Conservation (phyloP, 768 basidiomycete species). For the Amyloporia xantha region DNA sequence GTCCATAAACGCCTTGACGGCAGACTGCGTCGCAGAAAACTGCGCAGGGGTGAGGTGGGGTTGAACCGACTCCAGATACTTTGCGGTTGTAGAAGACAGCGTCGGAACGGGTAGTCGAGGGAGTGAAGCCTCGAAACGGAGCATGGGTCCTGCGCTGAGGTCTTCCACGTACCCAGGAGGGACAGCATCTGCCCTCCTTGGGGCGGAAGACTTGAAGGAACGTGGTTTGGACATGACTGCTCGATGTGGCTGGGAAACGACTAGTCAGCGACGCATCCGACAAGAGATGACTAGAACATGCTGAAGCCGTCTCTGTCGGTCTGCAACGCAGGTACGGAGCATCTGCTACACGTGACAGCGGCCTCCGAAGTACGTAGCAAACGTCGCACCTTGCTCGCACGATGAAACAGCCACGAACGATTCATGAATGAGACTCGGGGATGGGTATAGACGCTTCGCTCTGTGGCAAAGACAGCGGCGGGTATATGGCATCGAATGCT, state of each 20-base stretch:
- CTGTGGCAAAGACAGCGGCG: neutral
- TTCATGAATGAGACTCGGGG: conserved; percentile 1
- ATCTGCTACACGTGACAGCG: neutral
- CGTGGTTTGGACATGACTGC: conserved; percentile 21
- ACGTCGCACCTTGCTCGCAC: conserved; percentile 2
- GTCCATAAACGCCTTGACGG: conserved; percentile 60
- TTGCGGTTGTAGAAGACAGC: conserved; percentile 72
- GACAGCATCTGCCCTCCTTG: conserved; percentile 24
- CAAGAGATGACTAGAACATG: too few relatives aligned
- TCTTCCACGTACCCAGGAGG: conserved; percentile 49
- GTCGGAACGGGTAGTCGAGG: conserved; percentile 81
- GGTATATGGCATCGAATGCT: neutral
- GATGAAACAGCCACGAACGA: neutral
- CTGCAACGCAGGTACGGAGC: too few relatives aligned
- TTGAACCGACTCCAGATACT: conserved; percentile 82
- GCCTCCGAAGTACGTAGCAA: neutral
- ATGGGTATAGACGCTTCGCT: neutral
- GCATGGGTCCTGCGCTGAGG: conserved; percentile 56
- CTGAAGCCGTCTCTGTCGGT: too few relatives aligned
- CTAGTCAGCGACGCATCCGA: neutral
- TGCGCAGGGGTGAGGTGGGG: conserved; percentile 68
- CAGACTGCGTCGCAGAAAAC: conserved; percentile 48
- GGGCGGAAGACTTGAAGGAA: conserved; percentile 25
- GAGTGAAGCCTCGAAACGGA: conserved; percentile 65
- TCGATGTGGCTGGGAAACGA: conserved; percentile 10